phyloP scores from a whole-genome alignment of 2,329 filamentous ascomycete genomes.

The Bipolaris cookei region DNA sequence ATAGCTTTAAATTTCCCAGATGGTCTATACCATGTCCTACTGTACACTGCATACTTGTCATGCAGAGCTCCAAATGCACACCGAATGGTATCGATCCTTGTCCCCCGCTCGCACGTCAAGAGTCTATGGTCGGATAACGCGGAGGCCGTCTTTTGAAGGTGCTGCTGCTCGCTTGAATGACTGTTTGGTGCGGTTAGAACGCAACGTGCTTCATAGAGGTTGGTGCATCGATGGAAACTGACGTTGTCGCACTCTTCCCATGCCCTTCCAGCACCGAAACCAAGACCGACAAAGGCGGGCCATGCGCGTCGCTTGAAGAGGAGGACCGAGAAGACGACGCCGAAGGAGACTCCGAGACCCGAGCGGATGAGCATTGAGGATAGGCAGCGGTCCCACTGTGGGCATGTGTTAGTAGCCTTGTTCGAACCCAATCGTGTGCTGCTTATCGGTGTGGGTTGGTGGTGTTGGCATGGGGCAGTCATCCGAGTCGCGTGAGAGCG shows the following conservation, averaged over 20 bases:
- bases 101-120: constrained; percentile 4
- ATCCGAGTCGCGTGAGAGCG: constrained; percentile 20
- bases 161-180: constrained; percentile 60
- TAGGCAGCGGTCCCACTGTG: constrained; percentile 97
- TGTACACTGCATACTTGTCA: constrained; percentile 43
- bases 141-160: constrained; percentile 57
- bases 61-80: constrained; percentile 27
- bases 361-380: constrained; percentile 98
- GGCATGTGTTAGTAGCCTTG: constrained; percentile 28
- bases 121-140: constrained; percentile 53
- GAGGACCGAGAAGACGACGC: constrained; percentile 97
- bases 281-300: constrained; percentile 93
- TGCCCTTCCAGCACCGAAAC: constrained; percentile 93
- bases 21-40: constrained; percentile 43
- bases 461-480: neutral
- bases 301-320: constrained; percentile 97
- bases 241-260: constrained; percentile 96
- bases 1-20: constrained; percentile 38
- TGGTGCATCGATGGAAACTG: constrained; percentile 29
- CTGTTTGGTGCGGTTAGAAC: constrained; percentile 37
- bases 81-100: constrained; percentile 12
- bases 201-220: neutral
- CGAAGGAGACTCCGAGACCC: constrained; percentile 92
- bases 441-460: constrained; percentile 5
- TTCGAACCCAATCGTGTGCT: neutral